A percentile compares a stretch with the other conserved stretches of the same genome.
Conservation (phyloP, 2,329 filamentous ascomycete genomes). For the Ophiostoma himal-ulmi region DNA sequence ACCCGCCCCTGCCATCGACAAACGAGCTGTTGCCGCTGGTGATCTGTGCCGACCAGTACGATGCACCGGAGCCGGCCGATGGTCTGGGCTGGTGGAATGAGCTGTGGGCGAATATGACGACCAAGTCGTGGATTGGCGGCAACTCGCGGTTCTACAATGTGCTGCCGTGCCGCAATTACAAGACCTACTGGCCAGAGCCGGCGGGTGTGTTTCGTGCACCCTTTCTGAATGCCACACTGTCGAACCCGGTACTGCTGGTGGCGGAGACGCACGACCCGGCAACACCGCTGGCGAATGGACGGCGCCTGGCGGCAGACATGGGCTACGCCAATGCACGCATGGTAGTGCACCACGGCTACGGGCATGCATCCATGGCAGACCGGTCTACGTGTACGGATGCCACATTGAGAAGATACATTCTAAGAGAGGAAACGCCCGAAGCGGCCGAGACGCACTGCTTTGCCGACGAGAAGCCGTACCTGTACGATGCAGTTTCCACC, state of each 20-base stretch:
- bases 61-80: slow-evolving; percentile 36
- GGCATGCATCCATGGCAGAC: slow-evolving; percentile 41
- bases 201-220: slow-evolving; percentile 43
- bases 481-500: slow-evolving; percentile 33
- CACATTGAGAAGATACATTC: slow-evolving; percentile 28
- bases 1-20: background rate
- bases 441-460: slow-evolving; percentile 42
- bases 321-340: slow-evolving; percentile 42
- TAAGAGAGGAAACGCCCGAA: slow-evolving; percentile 38
- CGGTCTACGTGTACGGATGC: slow-evolving; percentile 44
- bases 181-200: slow-evolving; percentile 40
- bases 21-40: background rate
- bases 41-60: slow-evolving; percentile 31
- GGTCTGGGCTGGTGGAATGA: slow-evolving; percentile 42
- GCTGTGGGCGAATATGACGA: slow-evolving; percentile 45
- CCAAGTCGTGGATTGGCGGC: slow-evolving; percentile 42
- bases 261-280: slow-evolving; percentile 47
- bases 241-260: slow-evolving; percentile 42
- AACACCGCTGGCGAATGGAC: slow-evolving; percentile 45
- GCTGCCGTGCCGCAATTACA: slow-evolving; percentile 44
- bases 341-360: slow-evolving; percentile 46
- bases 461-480: slow-evolving; percentile 45
- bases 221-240: slow-evolving; percentile 40
- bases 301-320: slow-evolving; percentile 42
- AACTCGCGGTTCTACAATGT: slow-evolving; percentile 42